Percentiles rank a stretch among this genome's conserved stretches.
Evolutionary conservation across 148 eudicot genomes (phyloP).

Genomic region (Rhododendron vialii): DNA sequence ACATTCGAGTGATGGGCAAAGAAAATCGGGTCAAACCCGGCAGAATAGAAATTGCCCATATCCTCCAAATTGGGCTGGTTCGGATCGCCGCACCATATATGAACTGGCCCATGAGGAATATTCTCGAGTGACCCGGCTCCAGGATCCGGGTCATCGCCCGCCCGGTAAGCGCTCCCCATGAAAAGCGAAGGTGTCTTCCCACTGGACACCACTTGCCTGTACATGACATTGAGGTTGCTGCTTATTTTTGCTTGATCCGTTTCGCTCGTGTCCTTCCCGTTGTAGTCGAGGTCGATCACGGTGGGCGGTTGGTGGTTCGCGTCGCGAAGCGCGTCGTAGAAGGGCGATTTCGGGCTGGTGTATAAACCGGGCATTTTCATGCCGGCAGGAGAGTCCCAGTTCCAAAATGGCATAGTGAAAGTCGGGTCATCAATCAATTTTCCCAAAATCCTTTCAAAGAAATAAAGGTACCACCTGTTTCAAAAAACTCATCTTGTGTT

Average conservation of each 20-base stretch:
- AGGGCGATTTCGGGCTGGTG: slow-evolving; percentile 32
- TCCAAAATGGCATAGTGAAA: slow-evolving; percentile 81
- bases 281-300: slow-evolving; percentile 48
- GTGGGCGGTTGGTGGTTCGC: slow-evolving; percentile 43
- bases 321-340: slow-evolving; percentile 47
- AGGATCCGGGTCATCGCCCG: slow-evolving; percentile 50
- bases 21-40: slow-evolving; percentile 71
- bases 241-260: slow-evolving; percentile 24
- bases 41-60: slow-evolving; percentile 90
- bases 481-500: neutral
- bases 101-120: slow-evolving; percentile 71
- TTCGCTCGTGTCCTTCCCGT: slow-evolving; percentile 21
- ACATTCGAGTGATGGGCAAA: slow-evolving; percentile 67
- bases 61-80: slow-evolving; percentile 55
- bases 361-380: slow-evolving; percentile 54
- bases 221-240: slow-evolving; percentile 62
- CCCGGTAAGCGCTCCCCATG: slow-evolving; percentile 64
- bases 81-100: slow-evolving; percentile 62
- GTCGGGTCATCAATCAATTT: slow-evolving; percentile 61
- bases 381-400: slow-evolving; percentile 64
- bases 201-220: slow-evolving; percentile 70
- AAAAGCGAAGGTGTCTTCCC: slow-evolving; percentile 45
- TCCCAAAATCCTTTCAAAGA: slow-evolving; percentile 60
- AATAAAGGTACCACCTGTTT: slow-evolving; percentile 46
- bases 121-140: slow-evolving; percentile 64